Base-by-base conservation (phyloP, 768 basidiomycete genomes). In the Boletus sensibilis region DNA sequence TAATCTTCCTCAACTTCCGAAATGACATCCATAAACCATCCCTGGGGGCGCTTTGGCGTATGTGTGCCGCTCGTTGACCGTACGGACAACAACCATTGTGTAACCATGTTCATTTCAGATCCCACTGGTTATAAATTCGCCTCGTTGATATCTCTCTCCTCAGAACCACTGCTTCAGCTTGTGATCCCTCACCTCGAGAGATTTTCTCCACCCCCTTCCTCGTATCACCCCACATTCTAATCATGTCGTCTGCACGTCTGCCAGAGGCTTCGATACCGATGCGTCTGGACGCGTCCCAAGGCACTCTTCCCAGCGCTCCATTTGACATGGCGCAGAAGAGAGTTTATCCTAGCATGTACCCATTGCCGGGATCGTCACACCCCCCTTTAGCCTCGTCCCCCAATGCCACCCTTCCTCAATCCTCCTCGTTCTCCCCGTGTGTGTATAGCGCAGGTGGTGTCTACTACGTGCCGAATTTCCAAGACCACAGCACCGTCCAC, bases 1-100 rank as follows among this genome's bases (percentile, higher is more conserved):
- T 29, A 2, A 16, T 6, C 3, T n/a, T 2, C 21, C 37, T 21
- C 10, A 25, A 20, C 11, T 52, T 49, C 20, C 18, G 21, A 13
- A n/a, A 29, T 4, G 23, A 20, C 29, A 10, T n/a, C 35, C 12
- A 3, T 5, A 38, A 39, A 20, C 21, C 44, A 25, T 5, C 7
- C 21, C 20, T 9, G 37, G 23, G 7, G 33, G 21, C 21, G 57
- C 58, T 58, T 60, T 60, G 42, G 37, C 42, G 20, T n/a, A 13
- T 5, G 9, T 25, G 25, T 2, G 23, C 23, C 20, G 7, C 12
- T 14, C 31, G 25, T 25, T 38, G 33, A 25, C 2, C 4, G 23
- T 27, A 11, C 8, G 29, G 31, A 34, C 33, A 23, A 50, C 39
- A 20, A 11, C 5, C 37, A 13, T 42, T 43, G 31, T 59, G 34